Conservation (phyloP, 2,329 filamentous ascomycete genomes). For the Chrysoporthe cubensis region DNA sequence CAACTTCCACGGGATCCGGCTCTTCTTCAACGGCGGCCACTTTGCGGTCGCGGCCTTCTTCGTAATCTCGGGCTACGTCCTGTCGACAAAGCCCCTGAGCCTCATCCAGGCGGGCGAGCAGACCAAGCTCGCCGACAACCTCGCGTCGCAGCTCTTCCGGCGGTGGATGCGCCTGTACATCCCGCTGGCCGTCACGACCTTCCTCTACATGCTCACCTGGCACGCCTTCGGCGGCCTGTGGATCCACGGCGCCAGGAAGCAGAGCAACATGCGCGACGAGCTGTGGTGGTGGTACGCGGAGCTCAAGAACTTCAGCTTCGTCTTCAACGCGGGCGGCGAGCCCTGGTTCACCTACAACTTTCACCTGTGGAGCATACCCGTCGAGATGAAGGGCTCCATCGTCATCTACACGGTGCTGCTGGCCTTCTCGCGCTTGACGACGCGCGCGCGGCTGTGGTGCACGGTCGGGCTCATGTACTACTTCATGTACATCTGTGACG, state of each 20-base stretch:
- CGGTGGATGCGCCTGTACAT: constrained; percentile 55
- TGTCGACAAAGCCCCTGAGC: constrained; percentile 54
- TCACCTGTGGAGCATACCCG: constrained; percentile 67
- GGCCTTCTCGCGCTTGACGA: constrained; percentile 60
- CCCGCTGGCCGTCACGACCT: constrained; percentile 58
- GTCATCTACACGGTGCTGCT: constrained; percentile 61
- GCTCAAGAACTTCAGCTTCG: constrained; percentile 71
- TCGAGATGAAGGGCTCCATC: constrained; percentile 67
- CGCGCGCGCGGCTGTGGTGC: constrained; percentile 58
- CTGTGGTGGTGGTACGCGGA: constrained; percentile 56
- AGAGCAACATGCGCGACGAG: constrained; percentile 51
- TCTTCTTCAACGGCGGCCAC: constrained; percentile 65
- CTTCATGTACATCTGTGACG: constrained; percentile 70
- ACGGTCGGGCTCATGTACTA: constrained; percentile 61
- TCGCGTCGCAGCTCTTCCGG: constrained; percentile 53
- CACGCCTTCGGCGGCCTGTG: constrained; percentile 56
- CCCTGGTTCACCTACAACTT: constrained; percentile 62
- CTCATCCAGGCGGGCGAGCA: constrained; percentile 50
- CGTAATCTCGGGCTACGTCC: constrained; percentile 61
- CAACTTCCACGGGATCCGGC: constrained; percentile 60
- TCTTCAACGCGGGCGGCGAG: constrained; percentile 61
- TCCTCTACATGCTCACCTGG: constrained; percentile 56
- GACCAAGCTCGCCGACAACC: constrained; percentile 45
- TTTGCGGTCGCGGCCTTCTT: constrained; percentile 62
- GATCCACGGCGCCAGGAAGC: constrained; percentile 42